Evolutionary conservation across 2,329 filamentous ascomycete species (phyloP).

Genomic region (Aspergillus transmontanensis): DNA sequence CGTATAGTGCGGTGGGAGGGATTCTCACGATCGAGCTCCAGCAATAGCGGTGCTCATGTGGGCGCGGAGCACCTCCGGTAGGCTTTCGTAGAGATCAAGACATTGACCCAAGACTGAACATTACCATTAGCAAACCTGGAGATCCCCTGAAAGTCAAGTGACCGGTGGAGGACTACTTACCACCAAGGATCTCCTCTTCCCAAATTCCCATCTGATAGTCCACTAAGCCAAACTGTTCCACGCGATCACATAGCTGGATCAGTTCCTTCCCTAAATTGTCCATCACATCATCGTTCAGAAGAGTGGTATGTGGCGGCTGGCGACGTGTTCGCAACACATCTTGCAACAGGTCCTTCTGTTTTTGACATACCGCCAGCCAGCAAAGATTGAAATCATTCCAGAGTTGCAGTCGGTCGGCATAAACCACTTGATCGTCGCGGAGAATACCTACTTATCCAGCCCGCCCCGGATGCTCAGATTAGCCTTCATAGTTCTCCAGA

Average conservation of each 20-base stretch:
- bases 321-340: constrained; percentile 61
- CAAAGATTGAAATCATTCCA: constrained; percentile 96
- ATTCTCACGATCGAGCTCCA: constrained; percentile 29
- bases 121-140: not conserved
- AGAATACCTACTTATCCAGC: constrained; percentile 66
- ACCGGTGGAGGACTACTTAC: constrained; percentile 56
- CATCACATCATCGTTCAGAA: constrained; percentile 70
- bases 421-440: constrained; percentile 75
- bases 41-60: constrained; percentile 21
- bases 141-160: not conserved
- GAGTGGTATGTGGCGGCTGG: constrained; percentile 58
- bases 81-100: constrained; percentile 54
- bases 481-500: not conserved
- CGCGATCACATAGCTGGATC: constrained; percentile 77
- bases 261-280: constrained; percentile 81
- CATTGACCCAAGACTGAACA: constrained; percentile 54
- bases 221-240: constrained; percentile 90
- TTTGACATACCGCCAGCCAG: constrained; percentile 82
- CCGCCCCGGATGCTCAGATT: not conserved
- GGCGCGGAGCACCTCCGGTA: constrained; percentile 29
- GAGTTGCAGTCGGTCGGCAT: constrained; percentile 75
- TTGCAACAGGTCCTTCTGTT: constrained; percentile 74
- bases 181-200: constrained; percentile 85
- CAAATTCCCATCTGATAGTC: constrained; percentile 97
- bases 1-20: not conserved